phyloP scores from a whole-genome alignment of 768 basidiomycete species.

The Gymnopilus junonius region DNA sequence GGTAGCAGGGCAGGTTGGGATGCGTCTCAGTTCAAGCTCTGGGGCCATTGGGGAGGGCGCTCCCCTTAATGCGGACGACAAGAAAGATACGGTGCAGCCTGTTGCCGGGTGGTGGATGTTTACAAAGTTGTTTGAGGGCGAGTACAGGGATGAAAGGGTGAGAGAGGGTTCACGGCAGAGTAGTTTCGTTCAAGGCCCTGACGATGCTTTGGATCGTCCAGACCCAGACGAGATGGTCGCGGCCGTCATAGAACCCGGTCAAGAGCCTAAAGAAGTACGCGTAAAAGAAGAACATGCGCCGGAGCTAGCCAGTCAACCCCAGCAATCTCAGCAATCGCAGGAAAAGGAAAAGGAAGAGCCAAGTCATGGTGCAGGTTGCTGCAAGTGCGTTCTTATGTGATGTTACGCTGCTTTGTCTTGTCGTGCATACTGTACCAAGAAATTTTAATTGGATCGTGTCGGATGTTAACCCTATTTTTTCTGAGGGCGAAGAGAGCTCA shows the following conservation, averaged over 20 bases:
- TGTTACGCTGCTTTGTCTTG: no score
- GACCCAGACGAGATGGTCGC: background rate
- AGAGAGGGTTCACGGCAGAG: background rate
- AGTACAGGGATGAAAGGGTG: background rate
- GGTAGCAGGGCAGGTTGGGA: constrained; percentile 11
- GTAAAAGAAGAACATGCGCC: background rate
- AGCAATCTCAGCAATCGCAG: background rate
- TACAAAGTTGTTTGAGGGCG: background rate
- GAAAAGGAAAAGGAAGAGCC: background rate
- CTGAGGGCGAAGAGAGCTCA: no score
- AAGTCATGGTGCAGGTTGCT: background rate
- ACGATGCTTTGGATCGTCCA: background rate
- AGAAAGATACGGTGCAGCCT: constrained; percentile 9
- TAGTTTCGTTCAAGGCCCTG: no score
- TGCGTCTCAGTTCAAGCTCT: background rate
- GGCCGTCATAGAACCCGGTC: background rate
- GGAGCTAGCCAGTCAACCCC: background rate
- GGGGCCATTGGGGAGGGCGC: background rate
- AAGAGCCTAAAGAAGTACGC: background rate
- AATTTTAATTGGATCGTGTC: no score
- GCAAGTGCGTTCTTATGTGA: background rate
- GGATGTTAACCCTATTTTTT: no score
- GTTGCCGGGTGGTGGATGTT: constrained; percentile 14
- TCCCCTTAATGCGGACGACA: background rate
- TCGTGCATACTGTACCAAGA: no score